Base-by-base conservation (phyloP, 495 filamentous ascomycete genomes). In the Lasiosphaeria hispida region DNA sequence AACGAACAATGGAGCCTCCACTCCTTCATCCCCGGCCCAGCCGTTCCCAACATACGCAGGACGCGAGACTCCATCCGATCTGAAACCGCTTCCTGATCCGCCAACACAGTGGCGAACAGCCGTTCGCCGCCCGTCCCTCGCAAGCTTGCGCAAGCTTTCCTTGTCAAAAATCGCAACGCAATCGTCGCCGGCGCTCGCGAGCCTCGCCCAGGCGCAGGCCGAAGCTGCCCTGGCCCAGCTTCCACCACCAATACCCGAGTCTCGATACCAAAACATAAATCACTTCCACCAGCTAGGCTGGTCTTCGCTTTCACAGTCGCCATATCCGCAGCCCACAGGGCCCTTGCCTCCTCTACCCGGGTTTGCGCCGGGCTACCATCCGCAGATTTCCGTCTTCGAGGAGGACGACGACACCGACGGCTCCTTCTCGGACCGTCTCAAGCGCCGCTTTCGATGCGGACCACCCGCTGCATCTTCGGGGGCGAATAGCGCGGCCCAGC, bases 121-220 rank as follows among this genome's bases (percentile, higher is more conserved):
- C 13, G n/a, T n/a, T 7, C 53, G 53, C 14, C 53, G 61, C 2
- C 60, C 63, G 3, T 60, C 64, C 2, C 33, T 62, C 10, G 17
- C 62, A 23, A 63, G 45, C 44, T 58, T 58, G 2, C 64, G 60
- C 8, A 55, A 60, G 4, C 39, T 60, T 11, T 49, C 60, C 13
- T 11, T 68, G 1, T 65, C 63, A 42, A 61, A 57, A n/a, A 42
- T 52, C 11, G 10, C 15, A 10, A 68, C 60, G 7, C 53, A 45
- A 13, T 65, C 67, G 9, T 53, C 62, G 11, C 53, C 63, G 0
- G 35, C 62, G 13, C 53, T 62, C 14, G 59, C 62, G 18, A 51
- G 52, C 13, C 55, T 56, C 33, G 49, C 60, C 36, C 58, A 53
- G 7, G 18, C 41, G 7, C 63, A 69, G 23, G 23, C 23, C 23